Conservation (phyloP, 2,329 filamentous ascomycete genomes). For the Eurotiales sp. region DNA sequence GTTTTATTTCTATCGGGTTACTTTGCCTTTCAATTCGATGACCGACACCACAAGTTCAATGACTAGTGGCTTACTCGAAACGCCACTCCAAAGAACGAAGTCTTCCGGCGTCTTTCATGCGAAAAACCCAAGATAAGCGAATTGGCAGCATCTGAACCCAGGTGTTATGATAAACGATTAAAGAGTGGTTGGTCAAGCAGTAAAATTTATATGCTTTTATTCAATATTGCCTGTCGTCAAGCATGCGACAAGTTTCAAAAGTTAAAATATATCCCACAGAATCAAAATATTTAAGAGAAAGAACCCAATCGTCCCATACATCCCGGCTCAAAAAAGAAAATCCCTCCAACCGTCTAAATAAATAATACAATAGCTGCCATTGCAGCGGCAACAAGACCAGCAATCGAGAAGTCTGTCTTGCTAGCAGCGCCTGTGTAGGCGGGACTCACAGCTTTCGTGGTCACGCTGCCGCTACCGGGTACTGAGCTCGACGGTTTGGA, state of each 20-base stretch:
- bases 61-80: too few relatives aligned
- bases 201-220: too few relatives aligned
- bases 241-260: neutral
- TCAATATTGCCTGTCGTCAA: neutral
- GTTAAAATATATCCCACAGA: neutral
- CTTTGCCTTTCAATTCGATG: too few relatives aligned
- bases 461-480: neutral
- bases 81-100: too few relatives aligned
- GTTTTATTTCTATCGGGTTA: too few relatives aligned
- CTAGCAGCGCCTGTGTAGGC: slow-evolving; percentile 12
- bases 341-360: slow-evolving; percentile 5
- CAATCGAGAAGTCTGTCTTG: neutral
- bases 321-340: neutral
- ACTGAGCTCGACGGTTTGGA: slow-evolving; percentile 1
- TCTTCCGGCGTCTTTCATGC: too few relatives aligned
- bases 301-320: neutral
- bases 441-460: slow-evolving; percentile 3
- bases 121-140: too few relatives aligned
- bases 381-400: neutral
- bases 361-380: slow-evolving; percentile 2
- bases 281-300: neutral
- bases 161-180: too few relatives aligned
- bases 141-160: too few relatives aligned
- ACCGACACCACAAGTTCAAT: too few relatives aligned
- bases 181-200: too few relatives aligned